Percentiles rank a stretch among this genome's conserved stretches.
These are phyloP conservation scores for Curvularia spicifera DNA, from an alignment of 2,329 filamentous ascomycete genomes.

Conservation along the genomic window DNA sequence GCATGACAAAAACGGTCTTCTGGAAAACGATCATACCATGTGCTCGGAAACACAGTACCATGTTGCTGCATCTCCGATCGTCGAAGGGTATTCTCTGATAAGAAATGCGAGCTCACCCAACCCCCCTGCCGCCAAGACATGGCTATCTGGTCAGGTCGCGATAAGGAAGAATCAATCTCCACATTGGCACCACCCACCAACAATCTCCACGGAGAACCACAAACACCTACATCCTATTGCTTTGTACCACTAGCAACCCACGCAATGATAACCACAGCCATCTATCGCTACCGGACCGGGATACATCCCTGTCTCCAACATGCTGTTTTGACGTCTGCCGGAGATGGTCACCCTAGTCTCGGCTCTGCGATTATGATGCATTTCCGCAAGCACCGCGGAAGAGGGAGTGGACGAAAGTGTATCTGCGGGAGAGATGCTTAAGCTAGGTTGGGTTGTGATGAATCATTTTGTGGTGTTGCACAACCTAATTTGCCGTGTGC, in stretches of 20 bases:
- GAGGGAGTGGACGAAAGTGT: slow-evolving; percentile 13
- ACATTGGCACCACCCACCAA: neutral
- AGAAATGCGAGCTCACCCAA: slow-evolving; percentile 2
- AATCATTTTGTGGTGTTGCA: neutral
- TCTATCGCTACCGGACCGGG: neutral
- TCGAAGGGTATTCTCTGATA: slow-evolving; percentile 10
- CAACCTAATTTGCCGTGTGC: neutral
- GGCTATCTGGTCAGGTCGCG: slow-evolving; percentile 7
- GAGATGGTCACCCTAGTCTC: neutral
- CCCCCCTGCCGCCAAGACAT: slow-evolving; percentile 18
- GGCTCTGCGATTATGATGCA: slow-evolving; percentile 11
- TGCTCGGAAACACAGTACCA: slow-evolving; percentile 16
- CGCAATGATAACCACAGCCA: neutral
- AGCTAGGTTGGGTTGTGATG: neutral
- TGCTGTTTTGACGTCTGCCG: neutral
- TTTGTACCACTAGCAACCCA: neutral
- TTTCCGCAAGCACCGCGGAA: slow-evolving; percentile 32
- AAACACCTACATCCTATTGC: neutral
- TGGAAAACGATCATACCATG: neutral
- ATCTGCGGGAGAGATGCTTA: neutral
- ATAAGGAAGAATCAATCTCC: slow-evolving; percentile 16
- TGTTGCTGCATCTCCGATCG: slow-evolving; percentile 24
- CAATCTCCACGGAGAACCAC: slow-evolving; percentile 39
- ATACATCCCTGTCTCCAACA: neutral
- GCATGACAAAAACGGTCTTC: neutral